phyloP scores from a whole-genome alignment of 1,139 yeast species.

The Keqinozyma sinolaborantium region DNA sequence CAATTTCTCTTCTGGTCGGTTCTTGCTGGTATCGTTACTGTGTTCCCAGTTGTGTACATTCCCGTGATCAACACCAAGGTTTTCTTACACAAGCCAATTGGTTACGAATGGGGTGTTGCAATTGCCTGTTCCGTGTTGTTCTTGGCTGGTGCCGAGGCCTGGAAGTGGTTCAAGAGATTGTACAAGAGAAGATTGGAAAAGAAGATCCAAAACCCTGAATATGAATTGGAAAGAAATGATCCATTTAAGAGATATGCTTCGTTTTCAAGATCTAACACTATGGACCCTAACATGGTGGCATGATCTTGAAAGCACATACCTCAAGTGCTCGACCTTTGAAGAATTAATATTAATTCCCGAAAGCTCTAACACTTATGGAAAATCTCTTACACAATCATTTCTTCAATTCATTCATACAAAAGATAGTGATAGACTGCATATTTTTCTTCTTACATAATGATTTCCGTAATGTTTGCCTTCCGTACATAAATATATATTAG shows the following conservation, averaged over 20 bases:
- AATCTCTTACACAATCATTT: neutral
- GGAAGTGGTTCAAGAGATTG: slow-evolving; percentile 65
- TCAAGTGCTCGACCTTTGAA: slow-evolving; percentile 8
- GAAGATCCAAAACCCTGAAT: slow-evolving; percentile 54
- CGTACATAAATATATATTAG: slow-evolving; percentile 1
- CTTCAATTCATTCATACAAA: neutral
- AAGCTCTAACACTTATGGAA: slow-evolving; percentile 7
- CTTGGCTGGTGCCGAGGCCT: slow-evolving; percentile 58
- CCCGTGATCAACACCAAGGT: slow-evolving; percentile 83
- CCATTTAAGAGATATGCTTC: slow-evolving; percentile 64
- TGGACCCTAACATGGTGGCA: slow-evolving; percentile 14
- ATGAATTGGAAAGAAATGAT: slow-evolving; percentile 59
- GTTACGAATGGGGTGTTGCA: slow-evolving; percentile 83
- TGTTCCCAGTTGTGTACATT: slow-evolving; percentile 82
- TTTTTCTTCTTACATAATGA: slow-evolving; percentile 1
- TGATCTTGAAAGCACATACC: slow-evolving; percentile 5
- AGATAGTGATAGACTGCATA: too few species aligned
- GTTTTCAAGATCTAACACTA: slow-evolving; percentile 47
- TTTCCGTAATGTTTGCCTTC: neutral
- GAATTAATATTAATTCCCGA: neutral
- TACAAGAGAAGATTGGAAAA: slow-evolving; percentile 36
- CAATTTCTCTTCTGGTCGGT: slow-evolving; percentile 85
- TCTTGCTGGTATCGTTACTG: slow-evolving; percentile 63
- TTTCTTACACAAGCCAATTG: slow-evolving; percentile 70
- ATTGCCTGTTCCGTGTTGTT: slow-evolving; percentile 62